These are phyloP conservation scores for Glycine soja DNA, from an alignment of 306 rosid genomes.

Conservation along the genomic window DNA sequence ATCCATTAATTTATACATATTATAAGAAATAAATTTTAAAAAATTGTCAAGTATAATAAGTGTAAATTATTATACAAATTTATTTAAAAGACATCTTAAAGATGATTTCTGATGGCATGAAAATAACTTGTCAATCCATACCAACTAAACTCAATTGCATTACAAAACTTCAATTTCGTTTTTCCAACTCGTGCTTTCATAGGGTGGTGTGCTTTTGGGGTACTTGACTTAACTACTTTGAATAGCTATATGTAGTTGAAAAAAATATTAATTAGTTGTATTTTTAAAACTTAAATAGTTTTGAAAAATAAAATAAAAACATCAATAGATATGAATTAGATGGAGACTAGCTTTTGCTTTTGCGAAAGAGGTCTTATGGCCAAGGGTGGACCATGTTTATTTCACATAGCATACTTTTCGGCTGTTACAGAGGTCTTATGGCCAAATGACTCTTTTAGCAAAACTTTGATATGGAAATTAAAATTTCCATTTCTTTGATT, in stretches of 20 bases:
- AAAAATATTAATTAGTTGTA: not conserved
- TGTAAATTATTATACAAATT: too few relatives aligned
- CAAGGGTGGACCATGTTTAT: slow-evolving; percentile 5
- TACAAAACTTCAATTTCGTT: not conserved
- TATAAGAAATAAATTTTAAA: not conserved
- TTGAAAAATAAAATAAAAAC: not conserved
- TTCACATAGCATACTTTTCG: not conserved
- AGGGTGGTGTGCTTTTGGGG: not conserved
- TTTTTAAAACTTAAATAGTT: not conserved
- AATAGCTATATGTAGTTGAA: not conserved
- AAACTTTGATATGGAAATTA: not conserved
- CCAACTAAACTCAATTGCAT: not conserved
- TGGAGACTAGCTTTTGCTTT: not conserved
- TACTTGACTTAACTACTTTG: not conserved
- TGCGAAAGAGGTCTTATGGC: not conserved
- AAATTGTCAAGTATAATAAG: too few relatives aligned
- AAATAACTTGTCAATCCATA: not conserved
- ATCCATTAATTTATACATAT: not conserved
- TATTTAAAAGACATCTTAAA: too few relatives aligned
- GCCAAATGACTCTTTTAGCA: slow-evolving; percentile 11
- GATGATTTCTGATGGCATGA: too few relatives aligned
- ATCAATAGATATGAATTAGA: too few relatives aligned
- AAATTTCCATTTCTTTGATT: not conserved
- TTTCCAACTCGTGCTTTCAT: not conserved
- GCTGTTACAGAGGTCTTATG: not conserved